Evolutionary conservation across 768 basidiomycete genomes (phyloP).

Genomic region (Naganishia kalamii): DNA sequence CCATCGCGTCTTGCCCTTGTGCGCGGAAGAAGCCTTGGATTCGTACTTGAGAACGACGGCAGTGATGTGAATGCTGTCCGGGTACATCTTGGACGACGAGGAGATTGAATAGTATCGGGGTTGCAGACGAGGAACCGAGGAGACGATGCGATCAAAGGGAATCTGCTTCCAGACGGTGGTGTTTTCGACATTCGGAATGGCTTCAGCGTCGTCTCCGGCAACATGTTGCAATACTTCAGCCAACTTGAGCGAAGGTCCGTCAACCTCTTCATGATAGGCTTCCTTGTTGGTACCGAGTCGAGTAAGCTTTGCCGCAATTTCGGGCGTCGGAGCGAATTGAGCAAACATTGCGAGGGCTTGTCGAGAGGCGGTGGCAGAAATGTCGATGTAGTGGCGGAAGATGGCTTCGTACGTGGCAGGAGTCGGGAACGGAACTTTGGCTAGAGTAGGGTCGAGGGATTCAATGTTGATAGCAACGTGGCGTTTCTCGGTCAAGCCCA

Average conservation of each 20-base stretch:
- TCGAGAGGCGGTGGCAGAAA: conserved; percentile 87
- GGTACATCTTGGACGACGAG: conserved; percentile 84
- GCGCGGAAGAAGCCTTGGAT: conserved; percentile 54
- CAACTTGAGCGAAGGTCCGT: conserved; percentile 73
- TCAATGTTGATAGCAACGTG: conserved; percentile 83
- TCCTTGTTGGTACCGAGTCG: conserved; percentile 81
- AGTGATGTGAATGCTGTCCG: conserved; percentile 87
- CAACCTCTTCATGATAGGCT: conserved; percentile 68
- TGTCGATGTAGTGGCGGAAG: conserved; percentile 93
- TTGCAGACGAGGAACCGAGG: conserved; percentile 84
- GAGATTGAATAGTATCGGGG: conserved; percentile 99
- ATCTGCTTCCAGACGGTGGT: conserved; percentile 74
- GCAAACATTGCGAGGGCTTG: conserved; percentile 82
- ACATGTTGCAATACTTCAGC: conserved; percentile 89
- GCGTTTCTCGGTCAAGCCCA: conserved; percentile 75
- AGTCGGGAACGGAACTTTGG: conserved; percentile 97
- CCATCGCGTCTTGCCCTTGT: conserved; percentile 55
- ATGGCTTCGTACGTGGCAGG: conserved; percentile 91
- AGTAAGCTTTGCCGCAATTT: conserved; percentile 67
- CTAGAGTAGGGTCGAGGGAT: conserved; percentile 93
- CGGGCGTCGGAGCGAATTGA: conserved; percentile 76
- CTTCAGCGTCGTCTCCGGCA: conserved; percentile 66
- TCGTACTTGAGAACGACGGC: conserved; percentile 92
- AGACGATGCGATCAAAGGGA: conserved; percentile 94
- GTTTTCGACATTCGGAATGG: conserved; percentile 56